Evolutionary conservation across 257 asterid genomes (phyloP).

Genomic region (Solanum bulbocastanum): DNA sequence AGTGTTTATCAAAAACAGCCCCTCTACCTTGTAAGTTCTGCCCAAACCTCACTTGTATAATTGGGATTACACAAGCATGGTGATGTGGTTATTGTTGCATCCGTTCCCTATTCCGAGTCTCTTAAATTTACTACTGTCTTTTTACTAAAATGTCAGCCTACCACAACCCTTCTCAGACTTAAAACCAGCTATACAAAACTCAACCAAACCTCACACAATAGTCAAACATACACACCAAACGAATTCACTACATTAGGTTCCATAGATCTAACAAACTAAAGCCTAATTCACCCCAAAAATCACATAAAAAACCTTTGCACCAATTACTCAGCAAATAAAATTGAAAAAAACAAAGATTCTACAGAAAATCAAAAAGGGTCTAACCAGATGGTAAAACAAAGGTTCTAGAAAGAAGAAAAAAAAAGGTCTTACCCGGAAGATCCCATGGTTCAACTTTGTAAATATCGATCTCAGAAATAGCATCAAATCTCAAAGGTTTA

Average conservation of each 20-base stretch:
- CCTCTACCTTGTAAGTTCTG: background rate
- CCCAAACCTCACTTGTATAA: background rate
- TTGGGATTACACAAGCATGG: background rate
- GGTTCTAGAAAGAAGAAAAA: background rate
- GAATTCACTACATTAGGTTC: background rate
- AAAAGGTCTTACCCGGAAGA: slow-evolving; percentile 52
- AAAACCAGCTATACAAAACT: background rate
- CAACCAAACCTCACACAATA: background rate
- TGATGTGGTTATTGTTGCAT: background rate
- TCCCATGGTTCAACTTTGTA: slow-evolving; percentile 98
- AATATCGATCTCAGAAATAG: slow-evolving; percentile 79
- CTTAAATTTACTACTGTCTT: background rate
- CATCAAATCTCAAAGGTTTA: slow-evolving; percentile 53
- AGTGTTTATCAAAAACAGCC: background rate
- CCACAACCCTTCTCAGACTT: background rate
- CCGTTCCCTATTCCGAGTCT: background rate
- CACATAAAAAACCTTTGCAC: background rate
- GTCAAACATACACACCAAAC: background rate
- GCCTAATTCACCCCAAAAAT: background rate
- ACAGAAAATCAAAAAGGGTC: background rate
- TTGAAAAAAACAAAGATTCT: background rate
- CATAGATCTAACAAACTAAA: background rate
- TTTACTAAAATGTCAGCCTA: background rate
- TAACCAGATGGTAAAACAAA: slow-evolving; percentile 26
- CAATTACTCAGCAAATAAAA: background rate